Evolutionary conservation across 805 yeast genomes (phyloP).

Genomic region (Saccharomycopsis oosterbeekiorum): DNA sequence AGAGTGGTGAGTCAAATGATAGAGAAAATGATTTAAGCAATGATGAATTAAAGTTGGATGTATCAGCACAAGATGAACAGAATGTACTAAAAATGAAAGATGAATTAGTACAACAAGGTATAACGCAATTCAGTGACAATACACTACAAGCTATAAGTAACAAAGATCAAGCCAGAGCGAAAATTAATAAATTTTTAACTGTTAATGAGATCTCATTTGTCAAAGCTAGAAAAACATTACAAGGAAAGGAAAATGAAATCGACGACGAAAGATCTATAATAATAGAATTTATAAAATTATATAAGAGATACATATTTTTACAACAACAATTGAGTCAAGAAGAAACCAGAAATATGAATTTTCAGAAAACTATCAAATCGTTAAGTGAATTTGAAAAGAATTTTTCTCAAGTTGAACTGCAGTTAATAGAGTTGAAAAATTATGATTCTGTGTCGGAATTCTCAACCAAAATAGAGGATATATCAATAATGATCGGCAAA

Average conservation of each 20-base stretch:
- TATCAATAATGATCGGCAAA: neutral
- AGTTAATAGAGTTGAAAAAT: neutral
- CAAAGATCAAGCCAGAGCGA: neutral
- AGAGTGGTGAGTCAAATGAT: slow-evolving; percentile 19
- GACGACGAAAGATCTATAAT: neutral
- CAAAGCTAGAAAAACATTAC: neutral
- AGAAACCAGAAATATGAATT: neutral
- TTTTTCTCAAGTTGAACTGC: neutral
- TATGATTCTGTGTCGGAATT: neutral
- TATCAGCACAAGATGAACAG: neutral
- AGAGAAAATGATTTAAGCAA: slow-evolving; percentile 22
- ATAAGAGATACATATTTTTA: neutral
- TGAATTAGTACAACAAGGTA: neutral
- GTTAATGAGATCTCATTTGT: neutral
- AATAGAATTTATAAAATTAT: neutral
- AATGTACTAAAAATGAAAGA: neutral
- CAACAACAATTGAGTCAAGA: neutral
- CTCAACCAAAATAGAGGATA: neutral
- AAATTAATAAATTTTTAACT: neutral
- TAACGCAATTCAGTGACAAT: neutral
- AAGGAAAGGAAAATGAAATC: neutral
- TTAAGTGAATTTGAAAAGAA: neutral
- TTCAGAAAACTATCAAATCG: neutral
- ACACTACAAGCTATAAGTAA: neutral
- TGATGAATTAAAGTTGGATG: slow-evolving; percentile 18